phyloP scores from a whole-genome alignment of 1,284 basidiomycete genomes.

The Flammula alnicola region DNA sequence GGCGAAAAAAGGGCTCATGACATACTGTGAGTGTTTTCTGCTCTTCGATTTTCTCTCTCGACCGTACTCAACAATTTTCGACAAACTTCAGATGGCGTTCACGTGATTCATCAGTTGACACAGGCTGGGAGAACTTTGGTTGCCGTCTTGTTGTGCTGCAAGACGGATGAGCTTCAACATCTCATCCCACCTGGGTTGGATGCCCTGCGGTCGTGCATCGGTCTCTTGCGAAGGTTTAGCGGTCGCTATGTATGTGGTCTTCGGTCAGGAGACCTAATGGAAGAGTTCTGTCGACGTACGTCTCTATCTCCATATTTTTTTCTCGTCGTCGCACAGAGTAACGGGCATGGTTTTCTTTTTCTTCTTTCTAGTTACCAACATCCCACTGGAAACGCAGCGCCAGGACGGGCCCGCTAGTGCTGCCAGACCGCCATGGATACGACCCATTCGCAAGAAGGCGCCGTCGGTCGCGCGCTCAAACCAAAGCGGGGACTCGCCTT shows the following conservation, averaged over 20 bases:
- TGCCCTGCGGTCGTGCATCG: conserved; percentile 83
- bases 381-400: conserved; percentile 73
- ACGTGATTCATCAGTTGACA: conserved; percentile 91
- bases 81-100: conserved; percentile 73
- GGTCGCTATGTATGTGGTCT: conserved; percentile 86
- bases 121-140: conserved; percentile 90
- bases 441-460: conserved; percentile 81
- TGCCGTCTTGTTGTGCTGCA: conserved; percentile 82
- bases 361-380: conserved; percentile 71
- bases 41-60: conserved; percentile 17
- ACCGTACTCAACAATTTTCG: conserved; percentile 15
- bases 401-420: conserved; percentile 57
- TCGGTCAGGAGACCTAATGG: conserved; percentile 87
- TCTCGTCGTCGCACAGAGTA: not conserved
- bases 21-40: conserved; percentile 71
- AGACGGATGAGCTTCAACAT: conserved; percentile 67
- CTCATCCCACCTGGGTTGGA: conserved; percentile 83
- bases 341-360: conserved; percentile 12
- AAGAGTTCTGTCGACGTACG: conserved; percentile 90
- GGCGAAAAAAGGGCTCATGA: conserved; percentile 88
- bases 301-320: conserved; percentile 22
- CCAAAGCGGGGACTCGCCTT: conserved; percentile 53
- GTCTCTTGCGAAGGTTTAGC: conserved; percentile 78
- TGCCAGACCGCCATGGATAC: conserved; percentile 81
- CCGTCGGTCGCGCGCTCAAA: conserved; percentile 47